phyloP scores from a whole-genome alignment of 441 rosid species.

The Populus hybrid region DNA sequence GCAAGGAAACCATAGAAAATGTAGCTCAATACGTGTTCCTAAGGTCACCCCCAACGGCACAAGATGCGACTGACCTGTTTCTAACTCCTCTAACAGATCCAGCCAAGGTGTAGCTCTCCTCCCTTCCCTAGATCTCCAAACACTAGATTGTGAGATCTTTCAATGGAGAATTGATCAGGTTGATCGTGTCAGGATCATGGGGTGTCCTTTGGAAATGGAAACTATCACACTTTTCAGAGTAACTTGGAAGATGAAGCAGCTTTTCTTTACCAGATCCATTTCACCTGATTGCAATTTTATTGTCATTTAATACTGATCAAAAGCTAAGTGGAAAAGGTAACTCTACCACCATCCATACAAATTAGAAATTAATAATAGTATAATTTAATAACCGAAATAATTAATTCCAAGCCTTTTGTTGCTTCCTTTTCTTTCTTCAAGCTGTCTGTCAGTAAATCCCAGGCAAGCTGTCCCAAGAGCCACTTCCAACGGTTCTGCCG shows the following conservation, averaged over 20 bases:
- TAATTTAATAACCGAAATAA: no score
- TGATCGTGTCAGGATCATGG: neutral
- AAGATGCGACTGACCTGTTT: neutral
- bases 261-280: neutral
- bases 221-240: no score
- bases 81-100: neutral
- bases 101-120: neutral
- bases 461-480: conserved; percentile 60
- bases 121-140: neutral
- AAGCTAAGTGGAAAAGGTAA: neutral
- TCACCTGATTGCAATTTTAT: neutral
- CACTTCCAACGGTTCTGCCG: conserved; percentile 25
- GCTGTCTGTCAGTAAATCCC: conserved; percentile 39
- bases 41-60: neutral
- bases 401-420: no score
- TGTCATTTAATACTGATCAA: neutral
- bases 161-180: neutral
- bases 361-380: neutral
- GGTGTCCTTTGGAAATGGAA: neutral
- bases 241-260: neutral
- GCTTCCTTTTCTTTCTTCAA: neutral
- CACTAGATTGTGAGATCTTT: neutral
- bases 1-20: neutral
- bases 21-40: neutral
- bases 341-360: neutral